phyloP scores from a whole-genome alignment of 2,329 filamentous ascomycete genomes.

The Kalmusia sp. region DNA sequence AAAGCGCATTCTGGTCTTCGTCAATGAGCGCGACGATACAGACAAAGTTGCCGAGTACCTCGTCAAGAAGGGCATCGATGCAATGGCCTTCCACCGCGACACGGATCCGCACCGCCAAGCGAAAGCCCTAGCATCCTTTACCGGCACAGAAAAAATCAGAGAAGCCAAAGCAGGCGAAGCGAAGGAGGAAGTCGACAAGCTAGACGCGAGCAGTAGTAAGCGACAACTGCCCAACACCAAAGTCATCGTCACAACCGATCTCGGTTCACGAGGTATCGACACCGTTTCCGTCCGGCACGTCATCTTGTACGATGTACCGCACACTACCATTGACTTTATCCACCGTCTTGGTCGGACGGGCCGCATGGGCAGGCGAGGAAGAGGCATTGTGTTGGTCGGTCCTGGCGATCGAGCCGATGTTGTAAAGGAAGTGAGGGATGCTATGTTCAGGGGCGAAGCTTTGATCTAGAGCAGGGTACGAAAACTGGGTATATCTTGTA shows the following conservation, averaged over 20 bases:
- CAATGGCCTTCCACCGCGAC: slow-evolving; percentile 84
- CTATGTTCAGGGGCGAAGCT: slow-evolving; percentile 60
- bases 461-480: slow-evolving; percentile 49
- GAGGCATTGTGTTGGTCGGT: slow-evolving; percentile 89
- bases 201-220: slow-evolving; percentile 5
- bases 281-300: slow-evolving; percentile 91
- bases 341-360: slow-evolving; percentile 92
- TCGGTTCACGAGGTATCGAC: slow-evolving; percentile 92
- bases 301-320: slow-evolving; percentile 95
- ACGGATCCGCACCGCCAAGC: slow-evolving; percentile 78
- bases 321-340: slow-evolving; percentile 97
- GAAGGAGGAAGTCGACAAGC: neutral
- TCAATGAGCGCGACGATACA: slow-evolving; percentile 93
- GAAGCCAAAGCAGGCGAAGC: slow-evolving; percentile 13
- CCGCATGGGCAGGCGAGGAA: slow-evolving; percentile 87
- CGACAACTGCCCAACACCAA: slow-evolving; percentile 76
- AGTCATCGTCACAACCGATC: slow-evolving; percentile 91
- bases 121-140: slow-evolving; percentile 77
- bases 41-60: slow-evolving; percentile 82
- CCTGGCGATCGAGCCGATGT: slow-evolving; percentile 89
- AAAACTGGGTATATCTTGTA: slow-evolving; percentile 4
- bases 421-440: slow-evolving; percentile 88
- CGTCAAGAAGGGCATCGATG: slow-evolving; percentile 84
- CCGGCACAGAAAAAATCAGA: slow-evolving; percentile 37
- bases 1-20: slow-evolving; percentile 91